Evolutionary conservation across 2,329 filamentous ascomycete genomes (phyloP).

Genomic region (Calonectria hongkongensis): DNA sequence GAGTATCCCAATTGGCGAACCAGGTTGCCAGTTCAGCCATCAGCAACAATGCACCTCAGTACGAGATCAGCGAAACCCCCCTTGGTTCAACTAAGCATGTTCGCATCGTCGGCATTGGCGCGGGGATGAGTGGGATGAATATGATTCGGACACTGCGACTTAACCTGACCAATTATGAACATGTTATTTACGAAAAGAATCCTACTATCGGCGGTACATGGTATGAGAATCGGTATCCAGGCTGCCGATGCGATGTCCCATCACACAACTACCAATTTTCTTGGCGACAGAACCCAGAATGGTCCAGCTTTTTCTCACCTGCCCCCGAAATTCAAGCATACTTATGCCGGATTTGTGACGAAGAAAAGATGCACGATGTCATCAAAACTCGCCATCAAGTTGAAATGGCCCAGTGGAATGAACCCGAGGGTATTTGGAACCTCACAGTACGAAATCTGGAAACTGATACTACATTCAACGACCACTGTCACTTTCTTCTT

Average conservation of each 20-base stretch:
- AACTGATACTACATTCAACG: slow-evolving; percentile 8
- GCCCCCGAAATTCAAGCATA: slow-evolving; percentile 34
- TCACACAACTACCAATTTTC: slow-evolving; percentile 43
- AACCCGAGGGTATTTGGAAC: slow-evolving; percentile 9
- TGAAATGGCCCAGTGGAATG: slow-evolving; percentile 29
- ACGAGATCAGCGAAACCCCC: slow-evolving; percentile 11
- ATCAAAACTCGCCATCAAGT: slow-evolving; percentile 36
- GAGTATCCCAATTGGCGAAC: slow-evolving; percentile 1
- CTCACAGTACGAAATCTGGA: slow-evolving; percentile 23
- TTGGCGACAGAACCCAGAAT: slow-evolving; percentile 35
- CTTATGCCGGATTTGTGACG: slow-evolving; percentile 29
- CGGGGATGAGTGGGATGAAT: slow-evolving; percentile 38
- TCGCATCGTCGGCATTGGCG: slow-evolving; percentile 32
- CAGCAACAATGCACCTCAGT: not conserved
- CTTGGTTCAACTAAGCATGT: slow-evolving; percentile 9
- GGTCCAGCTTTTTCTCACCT: slow-evolving; percentile 33
- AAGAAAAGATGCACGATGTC: slow-evolving; percentile 20
- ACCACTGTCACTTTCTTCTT: slow-evolving; percentile 33
- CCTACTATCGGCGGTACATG: slow-evolving; percentile 36
- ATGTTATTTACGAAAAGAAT: slow-evolving; percentile 41
- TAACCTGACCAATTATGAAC: slow-evolving; percentile 32
- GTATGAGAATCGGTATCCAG: slow-evolving; percentile 41
- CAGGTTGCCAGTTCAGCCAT: not conserved
- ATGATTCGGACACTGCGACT: slow-evolving; percentile 31
- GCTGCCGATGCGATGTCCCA: slow-evolving; percentile 40